Base-by-base conservation (phyloP, 169 alveolate genomes). In the Eimeria brunetti region DNA sequence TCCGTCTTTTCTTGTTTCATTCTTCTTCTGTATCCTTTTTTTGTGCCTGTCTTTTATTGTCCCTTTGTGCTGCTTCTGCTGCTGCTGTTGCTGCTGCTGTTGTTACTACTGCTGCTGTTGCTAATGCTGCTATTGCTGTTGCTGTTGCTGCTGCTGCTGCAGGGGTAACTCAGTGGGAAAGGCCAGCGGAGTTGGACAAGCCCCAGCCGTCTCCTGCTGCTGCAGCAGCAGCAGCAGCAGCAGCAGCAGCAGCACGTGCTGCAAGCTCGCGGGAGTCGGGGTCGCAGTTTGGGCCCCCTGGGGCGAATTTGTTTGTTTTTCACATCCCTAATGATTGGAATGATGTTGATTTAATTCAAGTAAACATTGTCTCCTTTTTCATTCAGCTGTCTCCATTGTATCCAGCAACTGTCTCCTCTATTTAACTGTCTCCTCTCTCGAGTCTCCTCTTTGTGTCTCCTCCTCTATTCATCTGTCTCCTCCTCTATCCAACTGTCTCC, bases 321-420 rank as follows among this genome's bases (percentile, higher is more conserved):
- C 99, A 98, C 97, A 97, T 98, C 38, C 99, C 99, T 33, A 97
- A 97, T 83, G 99, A 98, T 69, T 98, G 99, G 99, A 98, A 96
- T n/a, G 97, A 98, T 75, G 86, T 94, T 12, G 99, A 98, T 75
- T 97, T 98, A 38, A 95, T 98, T 53, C 94, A 96, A n/a, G 97
- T 97, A 51, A n/a, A n/a, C n/a, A n/a, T n/a, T 98, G 98, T 91
- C 95, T 97, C 27, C 12, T 24, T 5, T 5, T 27, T 24, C 2
- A 30, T 97, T 78, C n/a, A n/a, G n/a, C n/a, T n/a, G n/a, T n/a
- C n/a, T n/a, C n/a, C n/a, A n/a, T n/a, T n/a, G n/a, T n/a, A n/a
- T n/a, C n/a, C n/a, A n/a, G n/a, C n/a, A n/a, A n/a, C n/a, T n/a
- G n/a, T n/a, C n/a, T n/a, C n/a, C n/a, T n/a, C n/a, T n/a, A n/a